Base-by-base conservation (phyloP, 805 yeast species). In the Candida arabinofermentans region DNA sequence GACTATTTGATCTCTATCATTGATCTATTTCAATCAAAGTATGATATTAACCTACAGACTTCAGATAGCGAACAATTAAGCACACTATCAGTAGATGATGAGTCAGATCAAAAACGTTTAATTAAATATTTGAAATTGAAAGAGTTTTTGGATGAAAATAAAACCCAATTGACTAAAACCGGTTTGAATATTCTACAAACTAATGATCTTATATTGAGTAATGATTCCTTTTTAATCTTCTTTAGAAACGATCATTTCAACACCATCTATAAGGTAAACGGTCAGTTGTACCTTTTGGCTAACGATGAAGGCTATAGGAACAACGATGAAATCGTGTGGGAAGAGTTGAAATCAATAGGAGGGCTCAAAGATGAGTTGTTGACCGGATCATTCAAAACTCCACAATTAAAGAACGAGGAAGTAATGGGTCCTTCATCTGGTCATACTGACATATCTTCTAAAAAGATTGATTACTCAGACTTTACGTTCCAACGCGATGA, bases 171-270 rank as follows among this genome's bases (percentile, higher is more conserved):
- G 53, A 87, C 98, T 0, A 67, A 65, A 1, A 64, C 68, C 36
- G 99, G 99, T 0, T 59, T 86, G 12, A 42, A 57, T 1, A 65
- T 65, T 39, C 58, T 86, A 47, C 65, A 67, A 44, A 12, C 19
- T 3, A 36, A 48, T 33, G 39, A 32, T 13, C 58, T 63, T 5
- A 54, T 69, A 3, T 57, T 86, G 22, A 56, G 61, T 1, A 70
- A 72, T 13, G 80, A 80, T 32, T 73, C 81, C 6, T 70, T 81
- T 41, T 76, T 81, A 1, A 79, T 91, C 0, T 75, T 91, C 47
- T 93, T 90, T 67, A 73, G 97, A 55, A 91, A 93, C 62, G 90
- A 93, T 60, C 96, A 89, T 60, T 91, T 86, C 62, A 75, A 75
- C 48, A 87, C 96, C 0, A 58, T 90, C 9, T 74, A 70, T 51